Evolutionary conservation across 2,329 filamentous ascomycete genomes (phyloP).

Genomic region (Xylaria sp.): DNA sequence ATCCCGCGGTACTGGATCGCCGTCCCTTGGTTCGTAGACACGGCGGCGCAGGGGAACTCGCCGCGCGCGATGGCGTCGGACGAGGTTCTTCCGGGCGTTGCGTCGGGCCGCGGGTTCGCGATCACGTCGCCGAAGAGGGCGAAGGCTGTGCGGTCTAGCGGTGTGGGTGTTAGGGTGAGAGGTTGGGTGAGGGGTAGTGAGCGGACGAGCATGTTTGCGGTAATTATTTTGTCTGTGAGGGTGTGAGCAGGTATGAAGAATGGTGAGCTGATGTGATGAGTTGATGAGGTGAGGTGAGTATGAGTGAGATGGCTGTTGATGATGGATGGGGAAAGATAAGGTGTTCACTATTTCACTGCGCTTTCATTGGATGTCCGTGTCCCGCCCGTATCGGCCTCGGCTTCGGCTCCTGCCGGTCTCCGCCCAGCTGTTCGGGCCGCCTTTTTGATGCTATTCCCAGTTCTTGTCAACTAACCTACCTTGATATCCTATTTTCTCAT

Average conservation of each 20-base stretch:
- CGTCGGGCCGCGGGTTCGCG: conserved; percentile 59
- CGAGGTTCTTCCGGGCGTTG: conserved; percentile 40
- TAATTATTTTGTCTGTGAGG: not conserved
- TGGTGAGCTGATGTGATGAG: not conserved
- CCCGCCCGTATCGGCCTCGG: conserved; percentile 1
- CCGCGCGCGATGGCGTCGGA: conserved; percentile 20
- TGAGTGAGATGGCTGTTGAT: not conserved
- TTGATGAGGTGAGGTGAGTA: too few relatives aligned
- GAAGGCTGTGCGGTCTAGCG: conserved; percentile 66
- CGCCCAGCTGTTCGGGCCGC: not conserved
- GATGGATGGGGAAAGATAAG: not conserved
- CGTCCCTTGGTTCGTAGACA: conserved; percentile 75
- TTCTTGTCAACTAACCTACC: not conserved
- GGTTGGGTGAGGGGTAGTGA: conserved; percentile 22
- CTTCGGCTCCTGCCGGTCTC: not conserved
- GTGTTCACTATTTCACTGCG: not conserved
- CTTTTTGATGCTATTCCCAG: not conserved
- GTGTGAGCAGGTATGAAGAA: not conserved
- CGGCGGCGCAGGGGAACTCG: conserved; percentile 42
- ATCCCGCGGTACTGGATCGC: conserved; percentile 83
- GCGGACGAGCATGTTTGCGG: conserved; percentile 26
- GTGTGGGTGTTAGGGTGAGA: conserved; percentile 50
- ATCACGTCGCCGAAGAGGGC: conserved; percentile 78
- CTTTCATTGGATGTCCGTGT: conserved; percentile 4
- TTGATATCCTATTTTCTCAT: too few relatives aligned